Conservation (phyloP, 441 rosid genomes). For the Populus hybrid region DNA sequence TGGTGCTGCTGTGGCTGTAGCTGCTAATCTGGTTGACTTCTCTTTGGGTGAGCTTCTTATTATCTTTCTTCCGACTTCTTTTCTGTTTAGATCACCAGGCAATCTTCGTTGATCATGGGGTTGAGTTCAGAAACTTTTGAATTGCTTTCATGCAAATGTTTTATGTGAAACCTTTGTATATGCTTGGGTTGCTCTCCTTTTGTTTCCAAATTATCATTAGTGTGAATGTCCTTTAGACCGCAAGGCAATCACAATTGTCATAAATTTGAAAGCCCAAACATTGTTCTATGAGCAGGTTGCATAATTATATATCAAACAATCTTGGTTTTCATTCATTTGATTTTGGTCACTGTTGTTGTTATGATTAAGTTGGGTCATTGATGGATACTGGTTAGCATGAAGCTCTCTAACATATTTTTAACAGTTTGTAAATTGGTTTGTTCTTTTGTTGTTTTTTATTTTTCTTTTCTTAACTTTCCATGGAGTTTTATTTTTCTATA, state of each 20-base stretch:
- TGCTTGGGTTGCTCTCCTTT: background rate
- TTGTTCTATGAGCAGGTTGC: background rate
- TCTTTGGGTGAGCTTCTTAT: conserved; percentile 52
- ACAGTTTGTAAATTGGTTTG: background rate
- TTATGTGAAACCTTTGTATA: background rate
- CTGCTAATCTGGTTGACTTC: conserved; percentile 81
- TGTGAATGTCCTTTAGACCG: background rate
- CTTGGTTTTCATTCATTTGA: background rate
- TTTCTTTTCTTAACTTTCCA: too few species aligned
- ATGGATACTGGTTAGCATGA: background rate
- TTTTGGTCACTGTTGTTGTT: background rate
- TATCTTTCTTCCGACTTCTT: background rate
- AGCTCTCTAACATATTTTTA: background rate
- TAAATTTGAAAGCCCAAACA: background rate
- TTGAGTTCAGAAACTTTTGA: background rate
- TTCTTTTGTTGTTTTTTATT: background rate
- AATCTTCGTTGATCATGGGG: background rate
- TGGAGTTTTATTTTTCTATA: too few species aligned
- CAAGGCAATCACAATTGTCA: background rate
- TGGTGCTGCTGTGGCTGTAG: conserved; percentile 95
- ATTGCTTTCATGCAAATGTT: background rate
- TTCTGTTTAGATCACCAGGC: background rate
- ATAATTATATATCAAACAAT: background rate
- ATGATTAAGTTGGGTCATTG: background rate
- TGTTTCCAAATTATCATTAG: background rate